Evolutionary conservation across 768 basidiomycete genomes (phyloP), one percentile per base, ranked within the genome.

Genomic region (Rhizopogon vulgaris): DNA sequence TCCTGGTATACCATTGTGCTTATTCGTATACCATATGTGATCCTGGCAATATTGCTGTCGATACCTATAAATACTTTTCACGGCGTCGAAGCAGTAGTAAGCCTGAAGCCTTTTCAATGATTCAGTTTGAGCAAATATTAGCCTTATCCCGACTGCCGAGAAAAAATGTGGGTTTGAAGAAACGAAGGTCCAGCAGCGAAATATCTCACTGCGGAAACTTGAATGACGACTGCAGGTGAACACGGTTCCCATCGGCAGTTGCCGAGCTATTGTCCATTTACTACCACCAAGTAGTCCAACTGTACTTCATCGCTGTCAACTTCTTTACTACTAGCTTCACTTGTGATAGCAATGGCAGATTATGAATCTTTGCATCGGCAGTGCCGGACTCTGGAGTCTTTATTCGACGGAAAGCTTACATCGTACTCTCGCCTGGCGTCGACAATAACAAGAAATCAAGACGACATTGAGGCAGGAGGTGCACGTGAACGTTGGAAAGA

Each of bases 331-430:
- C 22, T 22, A 22, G 22, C 22, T n/a, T 30, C 18, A 47, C 22
- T 32, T 11, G 12, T 36, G 32, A 27, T 37, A 45, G 22, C 4
- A 36, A 91, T 90, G 87, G 76, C 85, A 52, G 83, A 74, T 58
- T 94, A 94, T 73, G 95, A 98, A 60, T 80, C 86, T 51, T 77
- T 97, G 30, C 89, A 96, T 61, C 75, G 93, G 49, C 93, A 95
- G 69, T 91, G 91, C 70, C 78, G 94, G 61, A 94, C 94, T 4
- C 82, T 97, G 25, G 95, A 98, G 65, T 91, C 92, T 41, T 78
- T 92, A 22, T 88, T 98, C 56, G 92, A 96, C 64, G 73, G 87
- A 30, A 95, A 96, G 67, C 77, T 99, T 28, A 91, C 91, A 1
- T 77, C 90, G 9, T 98, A 98, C 69, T 83, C 91, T 17, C 89